Evolutionary conservation across 129 eudicot genomes (phyloP), one percentile per base, ranked within the genome.

Genomic region (Escallonia herrerae): DNA sequence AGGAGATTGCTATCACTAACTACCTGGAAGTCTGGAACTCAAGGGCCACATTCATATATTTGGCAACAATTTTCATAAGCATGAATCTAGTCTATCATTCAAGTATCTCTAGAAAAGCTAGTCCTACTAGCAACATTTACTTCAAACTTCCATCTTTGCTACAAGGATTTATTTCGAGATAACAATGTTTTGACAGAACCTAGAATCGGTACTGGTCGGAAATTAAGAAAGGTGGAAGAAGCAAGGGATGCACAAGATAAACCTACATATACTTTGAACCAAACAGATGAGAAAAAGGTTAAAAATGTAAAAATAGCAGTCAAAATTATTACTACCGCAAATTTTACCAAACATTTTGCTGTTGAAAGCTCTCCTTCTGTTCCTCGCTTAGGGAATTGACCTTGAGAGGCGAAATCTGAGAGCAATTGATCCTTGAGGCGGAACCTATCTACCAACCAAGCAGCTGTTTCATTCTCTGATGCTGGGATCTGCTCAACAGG

Each of bases 311-410:
- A 75, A 9, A 79, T 11, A 73, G 49, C 80, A 15, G 97, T 90
- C 64, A 79, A 12, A 63, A 58, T 84, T 41, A 81, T 56, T 50
- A 90, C 90, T 42, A 81, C 6, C 2, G 49, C 58, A 65, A 80
- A 72, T 55, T 86, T 86, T 67, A 76, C 74, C 76, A 73, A 66
- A 60, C 87, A 79, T 67, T 83, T 83, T 39, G 74, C 48, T 9
- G 85, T 81, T 5, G 95, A 86, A 22, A 86, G 89, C 47, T 83
- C 86, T 11, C 51, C 56, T 79, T 86, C 95, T 0, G 84, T 86
- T 64, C 81, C 89, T 74, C 83, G 58, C 4, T 65, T 4, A 39
- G 86, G 81, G 66, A 90, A 90, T 56, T 86, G 86, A 48, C 95
- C 97, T 2, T 70, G 45, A 43, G 72, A 69, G n/a, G 46, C 61